Conservation (phyloP, 1,284 basidiomycete species). For the Trichosporon sp. region DNA sequence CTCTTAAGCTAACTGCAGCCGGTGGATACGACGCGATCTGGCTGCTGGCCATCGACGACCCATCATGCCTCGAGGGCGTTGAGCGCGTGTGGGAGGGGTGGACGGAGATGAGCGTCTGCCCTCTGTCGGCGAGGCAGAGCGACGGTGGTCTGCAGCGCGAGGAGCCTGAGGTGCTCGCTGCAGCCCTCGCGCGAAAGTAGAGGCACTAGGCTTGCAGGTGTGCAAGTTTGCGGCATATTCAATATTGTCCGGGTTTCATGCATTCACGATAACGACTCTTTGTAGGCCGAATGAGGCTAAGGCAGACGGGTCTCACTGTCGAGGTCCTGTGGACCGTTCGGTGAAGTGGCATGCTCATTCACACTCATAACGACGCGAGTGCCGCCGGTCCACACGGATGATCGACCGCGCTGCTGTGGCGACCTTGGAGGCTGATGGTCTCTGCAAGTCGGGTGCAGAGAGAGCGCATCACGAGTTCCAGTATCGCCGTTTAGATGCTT, state of each 20-base stretch:
- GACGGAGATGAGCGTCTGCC: slow-evolving; percentile 67
- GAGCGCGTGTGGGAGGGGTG: slow-evolving; percentile 71
- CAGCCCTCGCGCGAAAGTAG: background rate
- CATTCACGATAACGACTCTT: background rate
- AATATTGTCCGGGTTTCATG: background rate
- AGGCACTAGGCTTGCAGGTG: too few species aligned
- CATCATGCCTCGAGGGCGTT: slow-evolving; percentile 50
- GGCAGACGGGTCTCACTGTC: too few species aligned
- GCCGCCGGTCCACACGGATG: too few species aligned
- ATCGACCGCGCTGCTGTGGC: too few species aligned
- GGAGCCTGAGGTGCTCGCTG: slow-evolving; percentile 19
- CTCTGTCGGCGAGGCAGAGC: slow-evolving; percentile 71
- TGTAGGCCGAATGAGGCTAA: too few species aligned
- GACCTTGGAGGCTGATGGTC: too few species aligned
- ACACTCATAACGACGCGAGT: too few species aligned
- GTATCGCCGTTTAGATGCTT: too few species aligned
- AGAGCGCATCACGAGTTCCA: too few species aligned
- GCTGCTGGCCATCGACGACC: slow-evolving; percentile 68
- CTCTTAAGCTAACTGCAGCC: slow-evolving; percentile 53
- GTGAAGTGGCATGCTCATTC: too few species aligned
- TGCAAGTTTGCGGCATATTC: background rate
- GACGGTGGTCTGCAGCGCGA: slow-evolving; percentile 67
- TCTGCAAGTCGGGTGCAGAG: too few species aligned
- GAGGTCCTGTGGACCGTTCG: too few species aligned
- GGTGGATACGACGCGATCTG: slow-evolving; percentile 97